A percentile compares a stretch with the other conserved stretches of the same genome.
Conservation (phyloP, 2,329 filamentous ascomycete genomes). For the Allantophomopsis lycopodina region DNA sequence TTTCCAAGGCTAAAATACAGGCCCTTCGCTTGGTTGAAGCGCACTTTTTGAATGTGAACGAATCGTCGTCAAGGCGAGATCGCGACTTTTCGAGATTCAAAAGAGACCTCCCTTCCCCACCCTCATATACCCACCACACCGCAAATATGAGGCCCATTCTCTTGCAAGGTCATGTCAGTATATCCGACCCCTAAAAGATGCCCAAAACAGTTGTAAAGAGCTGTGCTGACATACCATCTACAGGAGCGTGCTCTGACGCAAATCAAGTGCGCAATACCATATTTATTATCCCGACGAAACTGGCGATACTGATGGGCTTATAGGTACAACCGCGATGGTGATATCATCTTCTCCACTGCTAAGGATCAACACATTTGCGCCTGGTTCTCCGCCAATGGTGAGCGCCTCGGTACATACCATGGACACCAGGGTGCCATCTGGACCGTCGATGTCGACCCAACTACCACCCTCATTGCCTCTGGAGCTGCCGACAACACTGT, state of each 20-base stretch:
- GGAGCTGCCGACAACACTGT: constrained; percentile 98
- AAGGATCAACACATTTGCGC: constrained; percentile 96
- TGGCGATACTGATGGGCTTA: constrained; percentile 8
- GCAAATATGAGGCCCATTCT: constrained; percentile 90
- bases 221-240: background rate
- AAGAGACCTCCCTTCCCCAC: constrained; percentile 1
- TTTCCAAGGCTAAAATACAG: no score
- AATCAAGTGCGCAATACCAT: constrained; percentile 51
- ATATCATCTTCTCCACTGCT: constrained; percentile 87
- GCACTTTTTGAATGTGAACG: no score
- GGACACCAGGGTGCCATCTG: constrained; percentile 97
- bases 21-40: no score
- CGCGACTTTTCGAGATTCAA: no score
- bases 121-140: constrained; percentile 1
- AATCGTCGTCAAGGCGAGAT: no score
- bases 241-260: constrained; percentile 88
- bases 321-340: constrained; percentile 87
- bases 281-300: constrained; percentile 1
- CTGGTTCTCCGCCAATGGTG: constrained; percentile 96
- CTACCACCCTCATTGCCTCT: constrained; percentile 80
- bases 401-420: constrained; percentile 90
- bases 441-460: constrained; percentile 95
- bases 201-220: background rate
- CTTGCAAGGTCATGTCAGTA: constrained; percentile 73
- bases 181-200: background rate